Evolutionary conservation across 2,329 filamentous ascomycete species (phyloP), one percentile per base, ranked within the genome.

Genomic region (Aspergillus ochraceoroseus): DNA sequence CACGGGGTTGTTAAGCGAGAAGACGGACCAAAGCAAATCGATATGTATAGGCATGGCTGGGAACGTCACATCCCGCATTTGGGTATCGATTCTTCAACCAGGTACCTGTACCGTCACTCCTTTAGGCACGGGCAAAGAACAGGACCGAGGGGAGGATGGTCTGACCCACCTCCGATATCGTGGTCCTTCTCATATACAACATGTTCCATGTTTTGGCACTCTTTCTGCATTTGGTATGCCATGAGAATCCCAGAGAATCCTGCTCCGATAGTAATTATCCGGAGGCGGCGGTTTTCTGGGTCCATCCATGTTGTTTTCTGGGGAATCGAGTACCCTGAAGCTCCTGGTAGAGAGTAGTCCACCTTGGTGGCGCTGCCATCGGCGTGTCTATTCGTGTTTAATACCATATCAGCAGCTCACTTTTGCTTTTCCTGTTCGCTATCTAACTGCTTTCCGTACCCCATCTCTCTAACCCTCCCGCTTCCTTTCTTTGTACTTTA

Each of bases 81-180:
- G 53, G 53, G 32, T 57, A 46, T 4, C 31, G 33, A 14, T 46
- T 46, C 7, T 48, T 42, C 13, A 37, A 26, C 48, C 48, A 49
- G 5, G 40, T 41, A 4, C 47, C 44, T 37, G 34, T 5, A 11
- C 6, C 13, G 4, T 11, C n/a, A n/a, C n/a, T n/a, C n/a, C n/a
- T n/a, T n/a, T n/a, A n/a, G n/a, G n/a, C n/a, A n/a, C n/a, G n/a
- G n/a, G n/a, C n/a, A n/a, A n/a, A n/a, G n/a, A n/a, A n/a, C n/a
- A n/a, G n/a, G n/a, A n/a, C n/a, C n/a, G n/a, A n/a, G n/a, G n/a
- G n/a, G n/a, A n/a, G n/a, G 5, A 28, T 14, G n/a, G 25, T 11
- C 11, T 14, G 3, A 22, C 12, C 5, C 2, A 31, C 35, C 35
- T 13, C 46, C 27, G 26, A 46, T 15, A 20, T 44, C 41, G 1